Evolutionary conservation across 768 basidiomycete genomes (phyloP).

Genomic region (Pholiota molesta): DNA sequence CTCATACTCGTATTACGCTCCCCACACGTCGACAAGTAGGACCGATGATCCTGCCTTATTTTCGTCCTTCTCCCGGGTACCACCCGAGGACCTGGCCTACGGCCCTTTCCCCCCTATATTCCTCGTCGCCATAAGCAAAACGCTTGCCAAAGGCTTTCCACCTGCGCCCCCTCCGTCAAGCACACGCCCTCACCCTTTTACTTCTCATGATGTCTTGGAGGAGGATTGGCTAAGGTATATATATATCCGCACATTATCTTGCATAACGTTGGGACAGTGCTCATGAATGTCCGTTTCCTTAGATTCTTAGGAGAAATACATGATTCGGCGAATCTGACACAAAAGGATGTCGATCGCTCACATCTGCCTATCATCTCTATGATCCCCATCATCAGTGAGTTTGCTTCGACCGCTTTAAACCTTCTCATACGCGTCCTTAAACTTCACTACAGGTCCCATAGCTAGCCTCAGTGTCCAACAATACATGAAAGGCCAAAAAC

Average conservation of each 20-base stretch:
- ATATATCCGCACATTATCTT: constrained; percentile 1
- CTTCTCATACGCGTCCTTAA: neutral
- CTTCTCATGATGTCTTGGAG: constrained; percentile 49
- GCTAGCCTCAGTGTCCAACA: constrained; percentile 31
- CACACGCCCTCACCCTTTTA: constrained; percentile 49
- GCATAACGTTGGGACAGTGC: neutral
- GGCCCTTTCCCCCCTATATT: constrained; percentile 34
- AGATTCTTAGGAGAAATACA: constrained; percentile 46
- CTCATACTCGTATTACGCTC: neutral
- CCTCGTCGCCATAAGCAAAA: constrained; percentile 31
- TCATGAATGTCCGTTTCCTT: neutral
- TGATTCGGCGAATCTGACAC: constrained; percentile 33
- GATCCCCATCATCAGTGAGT: constrained; percentile 35
- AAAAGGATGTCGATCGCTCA: constrained; percentile 31
- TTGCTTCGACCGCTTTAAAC: constrained; percentile 11
- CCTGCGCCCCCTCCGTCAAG: constrained; percentile 41
- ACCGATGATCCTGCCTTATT: neutral
- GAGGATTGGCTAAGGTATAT: constrained; percentile 50
- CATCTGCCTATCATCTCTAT: constrained; percentile 30
- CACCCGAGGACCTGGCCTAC: constrained; percentile 22
- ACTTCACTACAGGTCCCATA: constrained; percentile 15
- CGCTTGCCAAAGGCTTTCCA: constrained; percentile 48
- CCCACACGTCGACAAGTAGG: neutral
- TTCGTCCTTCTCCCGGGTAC: constrained; percentile 23
- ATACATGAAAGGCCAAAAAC: constrained; percentile 34